Evolutionary conservation across 1,284 basidiomycete genomes (phyloP), one percentile per base, ranked within the genome.

Genomic region (Peniophora sp.): DNA sequence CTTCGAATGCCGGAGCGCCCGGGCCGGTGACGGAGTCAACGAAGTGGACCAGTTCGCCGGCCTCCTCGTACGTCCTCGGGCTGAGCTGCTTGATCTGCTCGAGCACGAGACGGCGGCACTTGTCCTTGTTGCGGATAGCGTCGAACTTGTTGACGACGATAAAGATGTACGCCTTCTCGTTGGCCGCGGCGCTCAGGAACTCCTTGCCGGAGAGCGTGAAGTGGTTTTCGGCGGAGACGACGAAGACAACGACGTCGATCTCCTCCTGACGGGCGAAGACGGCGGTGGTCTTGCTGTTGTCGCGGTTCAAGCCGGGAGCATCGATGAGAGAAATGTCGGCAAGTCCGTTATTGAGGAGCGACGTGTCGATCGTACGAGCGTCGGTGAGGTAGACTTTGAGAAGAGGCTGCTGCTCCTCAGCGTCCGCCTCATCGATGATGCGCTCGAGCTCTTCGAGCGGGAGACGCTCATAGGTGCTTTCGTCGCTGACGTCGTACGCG

Each of bases 141-240:
- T 94, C 94, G 65, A 87, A 99, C 68, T 97, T 95, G 80, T 99
- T 99, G 64, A 99, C 96, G 47, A 99, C 97, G 62, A 99, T 90
- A 73, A 99, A 99, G 36, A 99, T 75, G 66, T 97, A 97, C 0
- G 96, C 93, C 74, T 99, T 99, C 72, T 99, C 97, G 63, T 94
- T 89, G 68, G 88, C 90, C 1, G 97, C 95, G 60, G 85, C 93
- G 74, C 76, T 82, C 43, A 99, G 78, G 74, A 99, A 99, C 68
- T 99, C 95, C 63, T 90, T 92, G 9, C 93, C 91, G 0, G 92
- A 96, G 6, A 97, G 78, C 0, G 97, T 99, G 65, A 99, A 97
- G 74, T 99, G 96, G 68, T 99, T 99, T 71, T 98, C 96, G 6
- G 97, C 94, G 1, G 90, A 94, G 47, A 98, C 94, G 57, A 98